phyloP scores from a whole-genome alignment of 2,329 filamentous ascomycete genomes.

The Aspergillus sp. region DNA sequence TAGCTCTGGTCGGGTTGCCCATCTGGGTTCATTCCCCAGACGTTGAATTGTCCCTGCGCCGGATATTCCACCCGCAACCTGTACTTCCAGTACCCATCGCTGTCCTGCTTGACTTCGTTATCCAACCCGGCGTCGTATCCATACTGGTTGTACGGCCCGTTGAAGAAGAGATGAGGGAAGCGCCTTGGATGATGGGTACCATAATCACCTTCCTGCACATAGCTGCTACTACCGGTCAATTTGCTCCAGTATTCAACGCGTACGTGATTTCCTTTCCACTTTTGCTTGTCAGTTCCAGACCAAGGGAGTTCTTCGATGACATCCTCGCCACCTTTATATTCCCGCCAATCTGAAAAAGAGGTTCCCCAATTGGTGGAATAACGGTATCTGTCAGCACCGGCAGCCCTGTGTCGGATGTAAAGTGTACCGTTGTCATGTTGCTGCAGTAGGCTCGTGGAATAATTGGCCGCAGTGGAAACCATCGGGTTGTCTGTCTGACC shows the following conservation, averaged over 20 bases:
- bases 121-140: conserved; percentile 62
- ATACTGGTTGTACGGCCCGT: conserved; percentile 64
- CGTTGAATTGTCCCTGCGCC: conserved; percentile 60
- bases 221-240: conserved; percentile 58
- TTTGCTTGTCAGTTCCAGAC: conserved; percentile 59
- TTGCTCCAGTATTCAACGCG: conserved; percentile 64
- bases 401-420: conserved; percentile 58
- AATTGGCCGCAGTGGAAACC: conserved; percentile 60
- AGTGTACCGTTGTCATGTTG: conserved; percentile 44
- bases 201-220: conserved; percentile 61
- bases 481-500: conserved; percentile 60
- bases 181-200: conserved; percentile 47
- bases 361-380: conserved; percentile 64
- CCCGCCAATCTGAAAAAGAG: conserved; percentile 58
- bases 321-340: conserved; percentile 54
- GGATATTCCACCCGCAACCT: conserved; percentile 66
- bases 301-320: conserved; percentile 52
- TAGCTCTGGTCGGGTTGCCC: conserved; percentile 61
- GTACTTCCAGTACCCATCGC: conserved; percentile 56
- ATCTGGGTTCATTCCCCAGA: conserved; percentile 67
- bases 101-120: conserved; percentile 53
- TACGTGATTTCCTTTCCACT: conserved; percentile 63
- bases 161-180: conserved; percentile 63
- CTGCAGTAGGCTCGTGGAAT: conserved; percentile 55
- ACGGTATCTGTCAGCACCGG: conserved; percentile 63